phyloP scores from a whole-genome alignment of 2,329 filamentous ascomycete genomes.

The Calonectria crousiana region DNA sequence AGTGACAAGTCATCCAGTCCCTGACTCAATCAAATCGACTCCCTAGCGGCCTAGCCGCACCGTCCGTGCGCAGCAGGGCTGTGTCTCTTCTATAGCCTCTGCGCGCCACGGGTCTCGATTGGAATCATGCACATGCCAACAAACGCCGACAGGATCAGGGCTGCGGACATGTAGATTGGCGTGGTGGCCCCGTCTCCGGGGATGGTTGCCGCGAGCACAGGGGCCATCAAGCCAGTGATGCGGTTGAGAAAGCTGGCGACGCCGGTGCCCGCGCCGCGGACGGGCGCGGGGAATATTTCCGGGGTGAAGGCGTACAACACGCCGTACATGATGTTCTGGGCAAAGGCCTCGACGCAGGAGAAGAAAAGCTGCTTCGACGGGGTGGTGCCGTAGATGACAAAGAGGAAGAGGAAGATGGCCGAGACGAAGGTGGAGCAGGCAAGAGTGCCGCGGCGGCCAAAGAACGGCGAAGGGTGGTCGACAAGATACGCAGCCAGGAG shows the following conservation, averaged over 20 bases:
- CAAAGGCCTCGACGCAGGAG: conserved; percentile 76
- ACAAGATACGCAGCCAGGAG: conserved; percentile 81
- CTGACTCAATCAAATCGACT: not conserved
- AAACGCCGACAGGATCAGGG: conserved; percentile 70
- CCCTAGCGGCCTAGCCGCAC: not conserved
- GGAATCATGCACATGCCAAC: conserved; percentile 71
- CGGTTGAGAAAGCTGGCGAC: conserved; percentile 80
- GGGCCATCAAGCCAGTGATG: conserved; percentile 75
- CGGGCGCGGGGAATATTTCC: conserved; percentile 80
- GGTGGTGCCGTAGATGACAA: conserved; percentile 69
- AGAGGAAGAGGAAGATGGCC: conserved; percentile 77
- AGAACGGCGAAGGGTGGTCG: conserved; percentile 70
- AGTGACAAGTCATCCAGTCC: not conserved
- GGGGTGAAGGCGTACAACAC: conserved; percentile 83
- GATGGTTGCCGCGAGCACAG: conserved; percentile 73
- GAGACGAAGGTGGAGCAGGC: conserved; percentile 75
- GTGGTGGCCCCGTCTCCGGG: conserved; percentile 68
- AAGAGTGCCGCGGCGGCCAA: conserved; percentile 80
- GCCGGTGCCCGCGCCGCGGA: conserved; percentile 78
- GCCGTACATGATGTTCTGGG: conserved; percentile 83
- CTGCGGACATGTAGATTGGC: conserved; percentile 69
- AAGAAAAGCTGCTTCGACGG: conserved; percentile 72
- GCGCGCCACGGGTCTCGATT: conserved; percentile 72
- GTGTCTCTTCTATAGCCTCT: conserved; percentile 60
- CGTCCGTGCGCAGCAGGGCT: not conserved